Percentiles rank a stretch among this genome's conserved stretches.
Conservation (phyloP, 257 asterid genomes). For the Salvia splendens region DNA sequence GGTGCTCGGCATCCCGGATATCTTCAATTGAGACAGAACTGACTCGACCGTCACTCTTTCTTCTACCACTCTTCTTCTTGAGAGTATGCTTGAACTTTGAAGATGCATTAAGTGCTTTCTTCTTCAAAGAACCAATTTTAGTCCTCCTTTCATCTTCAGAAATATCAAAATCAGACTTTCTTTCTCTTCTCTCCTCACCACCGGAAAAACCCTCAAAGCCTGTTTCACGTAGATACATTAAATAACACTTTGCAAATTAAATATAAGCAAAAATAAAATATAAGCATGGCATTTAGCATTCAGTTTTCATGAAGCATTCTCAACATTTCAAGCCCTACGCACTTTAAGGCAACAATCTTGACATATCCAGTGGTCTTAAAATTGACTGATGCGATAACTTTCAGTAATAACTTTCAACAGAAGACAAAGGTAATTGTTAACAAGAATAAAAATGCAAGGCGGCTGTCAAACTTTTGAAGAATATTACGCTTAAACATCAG, state of each 20-base stretch:
- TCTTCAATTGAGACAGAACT: slow-evolving; percentile 89
- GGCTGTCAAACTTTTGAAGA: neutral
- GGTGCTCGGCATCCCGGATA: slow-evolving; percentile 75
- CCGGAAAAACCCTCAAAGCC: slow-evolving; percentile 86
- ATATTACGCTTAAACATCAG: neutral
- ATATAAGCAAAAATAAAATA: slow-evolving; percentile 2
- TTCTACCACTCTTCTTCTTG: slow-evolving; percentile 72
- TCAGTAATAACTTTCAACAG: slow-evolving; percentile 3
- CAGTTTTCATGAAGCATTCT: neutral
- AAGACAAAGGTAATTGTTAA: neutral
- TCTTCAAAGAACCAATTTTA: slow-evolving; percentile 69
- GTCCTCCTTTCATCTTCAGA: slow-evolving; percentile 89
- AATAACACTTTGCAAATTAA: neutral
- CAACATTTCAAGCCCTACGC: neutral
- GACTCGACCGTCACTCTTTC: slow-evolving; percentile 73
- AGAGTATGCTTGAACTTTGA: slow-evolving; percentile 82
- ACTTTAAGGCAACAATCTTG: neutral
- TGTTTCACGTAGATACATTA: slow-evolving; percentile 33
- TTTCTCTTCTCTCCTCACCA: slow-evolving; percentile 79
- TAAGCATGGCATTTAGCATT: neutral
- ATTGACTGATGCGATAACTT: slow-evolving; percentile 10
- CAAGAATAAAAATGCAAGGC: neutral
- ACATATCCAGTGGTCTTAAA: neutral
- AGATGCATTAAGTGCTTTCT: slow-evolving; percentile 85
- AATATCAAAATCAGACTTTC: slow-evolving; percentile 82